phyloP scores from a whole-genome alignment of 2,329 filamentous ascomycete species.

The Hymenoscyphus salicellus region DNA sequence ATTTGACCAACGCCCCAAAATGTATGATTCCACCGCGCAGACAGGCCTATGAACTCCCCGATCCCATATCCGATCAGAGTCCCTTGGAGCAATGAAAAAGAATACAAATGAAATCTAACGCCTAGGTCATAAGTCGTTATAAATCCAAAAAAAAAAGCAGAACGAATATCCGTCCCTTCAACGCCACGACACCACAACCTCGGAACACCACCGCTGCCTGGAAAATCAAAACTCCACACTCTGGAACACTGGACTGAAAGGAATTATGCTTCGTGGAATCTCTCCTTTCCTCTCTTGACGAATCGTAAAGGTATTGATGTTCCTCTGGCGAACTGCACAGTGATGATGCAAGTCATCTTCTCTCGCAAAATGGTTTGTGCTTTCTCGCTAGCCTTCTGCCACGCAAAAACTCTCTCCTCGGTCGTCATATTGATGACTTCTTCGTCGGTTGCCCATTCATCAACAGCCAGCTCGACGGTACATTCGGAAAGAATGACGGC shows the following conservation, averaged over 20 bases:
- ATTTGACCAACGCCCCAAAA: no score
- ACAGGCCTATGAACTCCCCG: no score
- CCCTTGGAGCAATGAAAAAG: no score
- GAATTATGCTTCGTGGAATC: constrained; percentile 6
- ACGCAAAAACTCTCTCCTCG: constrained; percentile 10
- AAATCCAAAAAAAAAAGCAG: no score
- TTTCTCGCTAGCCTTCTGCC: constrained; percentile 17
- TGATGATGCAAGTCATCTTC: constrained; percentile 16
- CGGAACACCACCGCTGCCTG: not conserved
- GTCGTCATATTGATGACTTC: constrained; percentile 12
- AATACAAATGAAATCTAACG: no score
- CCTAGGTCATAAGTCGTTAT: no score
- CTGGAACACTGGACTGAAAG: not conserved
- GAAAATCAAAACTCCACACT: not conserved
- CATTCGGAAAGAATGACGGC: constrained; percentile 19
- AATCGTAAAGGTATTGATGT: constrained; percentile 16
- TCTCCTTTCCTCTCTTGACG: constrained; percentile 17
- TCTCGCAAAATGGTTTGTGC: constrained; percentile 11
- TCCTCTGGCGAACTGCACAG: constrained; percentile 14
- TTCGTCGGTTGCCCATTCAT: constrained; percentile 17
- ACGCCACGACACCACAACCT: not conserved
- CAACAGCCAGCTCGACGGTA: constrained; percentile 21
- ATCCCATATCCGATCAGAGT: no score
- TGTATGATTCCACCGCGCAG: no score
- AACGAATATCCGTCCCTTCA: no score